Evolutionary conservation across 768 basidiomycete species (phyloP).

Genomic region (Phylloporus sp.): DNA sequence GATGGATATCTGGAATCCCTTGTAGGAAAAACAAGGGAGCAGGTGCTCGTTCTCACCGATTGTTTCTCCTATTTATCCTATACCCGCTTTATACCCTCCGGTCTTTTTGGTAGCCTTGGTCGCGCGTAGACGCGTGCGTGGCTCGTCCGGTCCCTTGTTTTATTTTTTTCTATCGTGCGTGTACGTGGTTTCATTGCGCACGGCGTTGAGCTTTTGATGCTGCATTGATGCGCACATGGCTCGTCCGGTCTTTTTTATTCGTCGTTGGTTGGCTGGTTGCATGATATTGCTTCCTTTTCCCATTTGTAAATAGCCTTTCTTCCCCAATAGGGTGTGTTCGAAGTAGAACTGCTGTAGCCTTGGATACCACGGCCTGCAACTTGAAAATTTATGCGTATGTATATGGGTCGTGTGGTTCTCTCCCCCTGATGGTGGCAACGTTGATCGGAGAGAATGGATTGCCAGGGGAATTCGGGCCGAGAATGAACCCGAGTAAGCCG

Average conservation of each 20-base stretch:
- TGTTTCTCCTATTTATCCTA: neutral
- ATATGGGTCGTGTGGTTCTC: too few species aligned
- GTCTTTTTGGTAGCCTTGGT: neutral
- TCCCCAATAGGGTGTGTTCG: neutral
- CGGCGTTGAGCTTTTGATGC: too few species aligned
- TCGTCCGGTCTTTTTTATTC: too few species aligned
- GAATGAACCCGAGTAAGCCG: too few species aligned
- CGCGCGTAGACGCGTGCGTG: constrained; percentile 9
- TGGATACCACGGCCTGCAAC: constrained; percentile 17
- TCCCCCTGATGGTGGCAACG: too few species aligned
- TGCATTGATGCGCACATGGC: too few species aligned
- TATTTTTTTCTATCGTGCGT: constrained; percentile 1
- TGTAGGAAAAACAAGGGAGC: constrained; percentile 10
- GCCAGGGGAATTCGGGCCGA: too few species aligned
- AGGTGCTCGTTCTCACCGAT: neutral
- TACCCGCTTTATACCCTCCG: neutral
- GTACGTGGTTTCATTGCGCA: constrained; percentile 1
- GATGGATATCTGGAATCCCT: constrained; percentile 11
- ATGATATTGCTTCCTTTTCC: too few species aligned
- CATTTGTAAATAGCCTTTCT: neutral
- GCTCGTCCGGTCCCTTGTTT: constrained; percentile 5
- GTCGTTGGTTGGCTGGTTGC: too few species aligned
- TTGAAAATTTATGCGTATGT: too few species aligned
- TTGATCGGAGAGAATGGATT: too few species aligned
- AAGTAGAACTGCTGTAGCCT: constrained; percentile 1